A percentile compares a stretch with the other conserved stretches of the same genome.
phyloP scores from a whole-genome alignment of 208 protist species.

The Wallacemonas rigidus region DNA sequence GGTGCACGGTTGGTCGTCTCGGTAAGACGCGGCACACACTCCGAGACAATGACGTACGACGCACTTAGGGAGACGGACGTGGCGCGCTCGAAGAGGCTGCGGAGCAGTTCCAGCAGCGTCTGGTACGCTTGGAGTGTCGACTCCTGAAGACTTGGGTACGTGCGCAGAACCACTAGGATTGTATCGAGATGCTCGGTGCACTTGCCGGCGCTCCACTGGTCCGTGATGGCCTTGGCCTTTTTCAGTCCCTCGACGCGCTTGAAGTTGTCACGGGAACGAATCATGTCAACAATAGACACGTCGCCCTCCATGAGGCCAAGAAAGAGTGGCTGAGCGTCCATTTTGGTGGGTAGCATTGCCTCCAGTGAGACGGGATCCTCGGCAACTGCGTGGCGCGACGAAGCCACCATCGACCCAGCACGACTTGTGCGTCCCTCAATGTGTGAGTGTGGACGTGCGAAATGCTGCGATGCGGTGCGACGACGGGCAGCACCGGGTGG shows the following conservation, averaged over 20 bases:
- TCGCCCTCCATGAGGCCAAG: conserved; percentile 64
- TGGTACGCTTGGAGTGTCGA: conserved; percentile 82
- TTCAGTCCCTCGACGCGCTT: conserved; percentile 65
- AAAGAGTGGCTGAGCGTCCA: conserved; percentile 60
- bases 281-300: conserved; percentile 47
- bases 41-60: conserved; percentile 70
- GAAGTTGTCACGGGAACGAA: conserved; percentile 80
- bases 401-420: neutral
- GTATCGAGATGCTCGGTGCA: conserved; percentile 47
- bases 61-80: conserved; percentile 47
- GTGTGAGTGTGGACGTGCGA: neutral
- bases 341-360: conserved; percentile 67
- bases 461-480: conserved; percentile 4
- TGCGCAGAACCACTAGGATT: conserved; percentile 70
- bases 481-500: conserved; percentile 6
- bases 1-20: conserved; percentile 69
- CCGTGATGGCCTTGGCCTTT: conserved; percentile 49
- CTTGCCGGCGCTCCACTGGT: conserved; percentile 53
- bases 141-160: conserved; percentile 70
- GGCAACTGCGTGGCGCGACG: conserved; percentile 3
- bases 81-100: conserved; percentile 36
- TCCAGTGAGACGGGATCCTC: conserved; percentile 76
- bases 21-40: conserved; percentile 56
- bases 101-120: conserved; percentile 29
- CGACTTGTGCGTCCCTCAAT: neutral